phyloP scores from a whole-genome alignment of 306 rosid genomes.

The Vigna unguiculata region DNA sequence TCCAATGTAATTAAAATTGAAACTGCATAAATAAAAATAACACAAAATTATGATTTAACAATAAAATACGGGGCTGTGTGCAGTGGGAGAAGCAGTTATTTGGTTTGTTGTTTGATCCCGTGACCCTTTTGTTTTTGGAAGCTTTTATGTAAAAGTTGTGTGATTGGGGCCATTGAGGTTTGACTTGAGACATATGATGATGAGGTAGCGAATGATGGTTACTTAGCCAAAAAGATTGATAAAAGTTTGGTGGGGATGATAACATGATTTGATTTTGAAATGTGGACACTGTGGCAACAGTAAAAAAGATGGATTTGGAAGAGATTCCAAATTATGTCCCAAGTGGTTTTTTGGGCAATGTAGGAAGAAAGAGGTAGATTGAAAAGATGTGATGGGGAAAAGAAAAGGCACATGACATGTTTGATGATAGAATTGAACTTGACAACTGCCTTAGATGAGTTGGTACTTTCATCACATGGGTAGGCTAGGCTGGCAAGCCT shows the following conservation, averaged over 20 bases:
- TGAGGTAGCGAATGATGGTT: conserved; percentile 35
- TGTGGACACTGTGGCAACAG: neutral
- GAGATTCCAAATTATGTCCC: neutral
- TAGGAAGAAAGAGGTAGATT: too few species aligned
- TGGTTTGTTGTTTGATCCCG: conserved; percentile 22
- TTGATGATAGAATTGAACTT: conserved; percentile 24
- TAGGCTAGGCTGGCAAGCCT: conserved; percentile 40
- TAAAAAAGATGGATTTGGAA: neutral
- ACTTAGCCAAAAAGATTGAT: conserved; percentile 11
- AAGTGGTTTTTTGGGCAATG: too few species aligned
- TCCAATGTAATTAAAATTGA: too few species aligned
- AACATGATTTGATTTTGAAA: conserved; percentile 15
- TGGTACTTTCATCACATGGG: conserved; percentile 51
- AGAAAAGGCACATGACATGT: conserved; percentile 34
- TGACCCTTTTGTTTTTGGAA: neutral
- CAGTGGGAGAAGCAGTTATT: neutral
- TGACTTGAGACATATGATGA: conserved; percentile 29
- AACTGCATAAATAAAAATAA: too few species aligned
- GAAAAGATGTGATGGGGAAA: conserved; percentile 2
- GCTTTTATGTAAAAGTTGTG: conserved; percentile 14
- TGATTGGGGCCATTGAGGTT: neutral
- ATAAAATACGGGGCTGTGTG: too few species aligned
- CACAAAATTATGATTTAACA: too few species aligned
- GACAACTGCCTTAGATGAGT: conserved; percentile 39
- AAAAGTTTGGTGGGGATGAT: neutral